Evolutionary conservation across 192 early-diverging fungal genomes (phyloP).

Genomic region (Coemansia sp.): DNA sequence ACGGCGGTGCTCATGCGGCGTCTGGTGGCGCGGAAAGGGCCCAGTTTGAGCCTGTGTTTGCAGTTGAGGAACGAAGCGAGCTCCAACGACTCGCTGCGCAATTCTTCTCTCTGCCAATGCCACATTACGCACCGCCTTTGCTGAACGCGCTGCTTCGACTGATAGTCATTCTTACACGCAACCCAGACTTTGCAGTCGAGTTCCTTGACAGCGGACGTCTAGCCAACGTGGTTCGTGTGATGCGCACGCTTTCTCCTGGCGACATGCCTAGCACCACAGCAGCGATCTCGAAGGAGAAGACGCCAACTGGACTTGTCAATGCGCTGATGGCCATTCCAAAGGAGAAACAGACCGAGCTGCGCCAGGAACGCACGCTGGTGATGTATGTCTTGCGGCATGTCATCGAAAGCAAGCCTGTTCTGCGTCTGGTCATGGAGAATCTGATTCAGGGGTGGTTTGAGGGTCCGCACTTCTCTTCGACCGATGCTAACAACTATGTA

Average conservation of each 20-base stretch:
- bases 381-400: constrained; percentile 89
- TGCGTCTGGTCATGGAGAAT: constrained; percentile 70
- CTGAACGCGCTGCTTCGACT: constrained; percentile 75
- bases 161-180: constrained; percentile 79
- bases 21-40: neutral
- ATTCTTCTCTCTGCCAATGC: constrained; percentile 35
- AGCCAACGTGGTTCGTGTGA: constrained; percentile 32
- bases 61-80: constrained; percentile 16
- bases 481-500: constrained; percentile 71
- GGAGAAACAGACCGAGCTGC: constrained; percentile 65
- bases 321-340: constrained; percentile 65
- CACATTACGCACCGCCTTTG: constrained; percentile 17
- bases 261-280: constrained; percentile 26
- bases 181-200: constrained; percentile 59
- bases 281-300: constrained; percentile 29
- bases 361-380: constrained; percentile 76
- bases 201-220: constrained; percentile 75
- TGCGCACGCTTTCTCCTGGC: constrained; percentile 26
- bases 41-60: constrained; percentile 32
- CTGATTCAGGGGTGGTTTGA: constrained; percentile 78
- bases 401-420: constrained; percentile 69
- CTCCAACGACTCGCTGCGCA: constrained; percentile 31
- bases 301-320: constrained; percentile 40
- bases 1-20: neutral
- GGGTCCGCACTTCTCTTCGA: constrained; percentile 62